A percentile compares a stretch with the other conserved stretches of the same genome.
Evolutionary conservation across 2,329 filamentous ascomycete species (phyloP).

Genomic region (Ophiostoma populinum): DNA sequence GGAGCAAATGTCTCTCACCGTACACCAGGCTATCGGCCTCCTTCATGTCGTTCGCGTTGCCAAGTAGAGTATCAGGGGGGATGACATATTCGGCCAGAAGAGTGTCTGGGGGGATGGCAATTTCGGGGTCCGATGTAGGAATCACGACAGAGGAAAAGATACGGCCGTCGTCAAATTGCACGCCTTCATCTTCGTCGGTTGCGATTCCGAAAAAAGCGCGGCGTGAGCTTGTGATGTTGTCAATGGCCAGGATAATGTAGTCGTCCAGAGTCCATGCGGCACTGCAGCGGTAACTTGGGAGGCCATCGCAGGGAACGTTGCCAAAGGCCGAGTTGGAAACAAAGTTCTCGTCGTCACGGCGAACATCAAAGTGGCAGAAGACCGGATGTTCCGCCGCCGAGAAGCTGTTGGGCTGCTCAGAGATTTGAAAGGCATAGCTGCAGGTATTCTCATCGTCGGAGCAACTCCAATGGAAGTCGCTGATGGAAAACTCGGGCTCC

Average conservation of each 20-base stretch:
- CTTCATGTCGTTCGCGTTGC: background rate
- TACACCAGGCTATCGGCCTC: background rate
- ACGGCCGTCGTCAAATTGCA: conserved; percentile 1
- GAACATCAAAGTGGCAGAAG: conserved; percentile 8
- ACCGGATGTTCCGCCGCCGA: background rate
- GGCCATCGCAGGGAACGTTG: conserved; percentile 8
- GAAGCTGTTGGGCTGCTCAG: conserved; percentile 1
- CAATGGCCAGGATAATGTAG: conserved; percentile 13
- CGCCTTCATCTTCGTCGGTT: conserved; percentile 8
- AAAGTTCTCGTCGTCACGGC: background rate
- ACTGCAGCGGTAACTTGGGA: conserved; percentile 9
- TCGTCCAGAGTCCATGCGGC: conserved; percentile 11
- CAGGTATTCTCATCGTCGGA: conserved; percentile 7
- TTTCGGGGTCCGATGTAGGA: background rate
- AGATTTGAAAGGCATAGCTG: conserved; percentile 10
- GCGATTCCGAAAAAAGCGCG: conserved; percentile 13
- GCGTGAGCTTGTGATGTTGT: conserved; percentile 7
- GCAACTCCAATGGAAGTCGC: conserved; percentile 11
- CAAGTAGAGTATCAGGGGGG: too few relatives aligned
- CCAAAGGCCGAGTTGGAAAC: conserved; percentile 6
- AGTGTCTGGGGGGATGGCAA: conserved; percentile 2
- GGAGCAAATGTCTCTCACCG: too few relatives aligned
- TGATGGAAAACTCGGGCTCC: conserved; percentile 7
- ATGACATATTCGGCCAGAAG: background rate
- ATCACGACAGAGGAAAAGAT: conserved; percentile 5